Conservation (phyloP, 805 yeast species). For the Ogataea methanolica region DNA sequence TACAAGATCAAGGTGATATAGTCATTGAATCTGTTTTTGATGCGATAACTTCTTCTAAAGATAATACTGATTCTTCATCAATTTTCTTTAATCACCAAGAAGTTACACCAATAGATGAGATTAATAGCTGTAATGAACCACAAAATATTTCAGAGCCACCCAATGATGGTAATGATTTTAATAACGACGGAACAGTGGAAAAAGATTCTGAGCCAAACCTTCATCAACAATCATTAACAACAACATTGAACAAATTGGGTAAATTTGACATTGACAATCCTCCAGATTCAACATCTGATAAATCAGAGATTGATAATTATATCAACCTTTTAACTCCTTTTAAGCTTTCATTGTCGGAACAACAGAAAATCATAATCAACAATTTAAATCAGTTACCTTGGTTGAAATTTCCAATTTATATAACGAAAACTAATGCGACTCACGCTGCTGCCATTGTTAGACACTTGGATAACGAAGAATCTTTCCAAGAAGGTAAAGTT, state of each 20-base stretch:
- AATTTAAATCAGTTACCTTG: constrained; percentile 58
- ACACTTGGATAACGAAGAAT: constrained; percentile 36
- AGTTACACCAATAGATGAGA: not conserved
- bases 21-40: constrained; percentile 61
- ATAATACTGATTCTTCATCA: constrained; percentile 15
- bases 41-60: constrained; percentile 41
- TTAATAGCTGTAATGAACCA: not conserved
- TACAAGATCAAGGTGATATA: constrained; percentile 58
- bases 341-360: constrained; percentile 33
- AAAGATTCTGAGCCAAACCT: not conserved
- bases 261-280: not conserved
- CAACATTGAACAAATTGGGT: constrained; percentile 12
- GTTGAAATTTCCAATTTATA: constrained; percentile 68
- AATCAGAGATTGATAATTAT: not conserved
- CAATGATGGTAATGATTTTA: no score
- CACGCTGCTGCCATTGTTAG: constrained; percentile 84
- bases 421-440: constrained; percentile 59
- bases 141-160: constrained; percentile 4
- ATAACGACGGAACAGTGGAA: not conserved
- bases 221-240: constrained; percentile 5
- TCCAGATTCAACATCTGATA: not conserved
- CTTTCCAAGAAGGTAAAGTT: constrained; percentile 63
- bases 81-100: constrained; percentile 12
- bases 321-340: constrained; percentile 19
- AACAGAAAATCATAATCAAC: constrained; percentile 49